Base-by-base conservation (phyloP, 2,329 filamentous ascomycete species). In the Neoscytalidium dimidiatum region DNA sequence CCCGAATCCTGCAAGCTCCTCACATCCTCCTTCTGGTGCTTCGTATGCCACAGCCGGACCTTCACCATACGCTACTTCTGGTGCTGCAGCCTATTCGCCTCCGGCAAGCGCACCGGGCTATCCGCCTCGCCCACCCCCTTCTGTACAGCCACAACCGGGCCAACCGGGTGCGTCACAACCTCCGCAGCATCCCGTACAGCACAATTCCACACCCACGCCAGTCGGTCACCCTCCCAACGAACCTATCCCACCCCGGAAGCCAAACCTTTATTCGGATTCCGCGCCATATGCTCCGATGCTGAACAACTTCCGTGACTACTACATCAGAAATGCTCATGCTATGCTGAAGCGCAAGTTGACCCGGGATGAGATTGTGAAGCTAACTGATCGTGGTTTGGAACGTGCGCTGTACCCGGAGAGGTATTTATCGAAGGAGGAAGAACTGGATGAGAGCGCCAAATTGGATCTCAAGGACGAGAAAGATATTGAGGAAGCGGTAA, bases 381-480 rank as follows among this genome's bases (percentile, higher is more conserved):
- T 65, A 29, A 48, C 46, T 13, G 63, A 65, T 46, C 63, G 63
- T 19, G 63, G 63, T 23, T 28, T 65, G n/a, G 63, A 65, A 23
- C 33, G 63, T 6, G 63, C 63, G 17, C 35, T 65, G 23, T 46
- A 51, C 28, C 63, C 63, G 3, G 53, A 65, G 43, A 38, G 63
- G 21, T 65, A 60, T 46, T n/a, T 38, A 4, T 26, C 58, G 11
- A 51, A 53, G 17, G 52, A 57, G 19, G 63, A 65, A 8, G 49
- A 57, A 5, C 46, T 48, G 62, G 62, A 64, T 23, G 51, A 64
- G 21, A 64, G 17, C 7, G 63, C 56, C 4, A 65, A 49, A 7
- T 9, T 51, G n/a, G 63, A 65, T 48, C 43, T 60, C 23, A 65
- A 65, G 38, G 63, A 65, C n/a, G 63, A 65, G 28, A 60, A 53